A percentile compares a stretch with the other conserved stretches of the same genome.
phyloP scores from a whole-genome alignment of 2,329 filamentous ascomycete species.

The Aureobasidium sp. region DNA sequence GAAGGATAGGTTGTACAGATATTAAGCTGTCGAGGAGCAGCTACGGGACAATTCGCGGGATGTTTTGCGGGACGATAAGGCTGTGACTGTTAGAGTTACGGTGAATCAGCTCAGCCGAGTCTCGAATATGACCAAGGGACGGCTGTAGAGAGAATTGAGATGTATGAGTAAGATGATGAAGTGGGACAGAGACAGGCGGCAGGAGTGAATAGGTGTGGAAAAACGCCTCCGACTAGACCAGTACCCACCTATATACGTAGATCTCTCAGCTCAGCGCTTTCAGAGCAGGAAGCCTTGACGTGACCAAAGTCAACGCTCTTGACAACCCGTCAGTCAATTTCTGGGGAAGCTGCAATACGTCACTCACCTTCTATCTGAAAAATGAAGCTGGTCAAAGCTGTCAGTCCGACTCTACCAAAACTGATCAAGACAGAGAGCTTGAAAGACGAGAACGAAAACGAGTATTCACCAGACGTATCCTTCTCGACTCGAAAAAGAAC shows the following conservation, averaged over 20 bases:
- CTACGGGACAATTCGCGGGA: not conserved
- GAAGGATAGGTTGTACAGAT: not conserved
- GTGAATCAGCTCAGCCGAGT: conserved; percentile 1
- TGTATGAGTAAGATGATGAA: not conserved
- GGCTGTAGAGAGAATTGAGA: not conserved
- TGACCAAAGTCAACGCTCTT: not conserved
- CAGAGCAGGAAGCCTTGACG: conserved; percentile 8
- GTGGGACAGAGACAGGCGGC: not conserved
- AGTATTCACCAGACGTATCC: no score
- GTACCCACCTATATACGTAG: conserved; percentile 10
- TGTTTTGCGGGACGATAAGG: not conserved
- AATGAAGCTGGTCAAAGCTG: not conserved
- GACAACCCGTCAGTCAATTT: not conserved
- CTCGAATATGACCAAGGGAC: not conserved
- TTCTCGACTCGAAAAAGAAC: not conserved
- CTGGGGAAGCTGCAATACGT: conserved; percentile 5
- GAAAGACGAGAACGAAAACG: no score
- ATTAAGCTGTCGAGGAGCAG: conserved; percentile 13
- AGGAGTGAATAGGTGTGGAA: not conserved
- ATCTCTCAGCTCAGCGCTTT: conserved; percentile 7
- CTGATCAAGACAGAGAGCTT: no score
- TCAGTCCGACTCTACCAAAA: no score
- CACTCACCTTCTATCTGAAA: not conserved
- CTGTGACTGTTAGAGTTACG: not conserved
- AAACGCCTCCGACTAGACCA: not conserved